These are phyloP conservation scores for Pinus taeda DNA, from an alignment of 75 land plant species.

Conservation along the genomic window DNA sequence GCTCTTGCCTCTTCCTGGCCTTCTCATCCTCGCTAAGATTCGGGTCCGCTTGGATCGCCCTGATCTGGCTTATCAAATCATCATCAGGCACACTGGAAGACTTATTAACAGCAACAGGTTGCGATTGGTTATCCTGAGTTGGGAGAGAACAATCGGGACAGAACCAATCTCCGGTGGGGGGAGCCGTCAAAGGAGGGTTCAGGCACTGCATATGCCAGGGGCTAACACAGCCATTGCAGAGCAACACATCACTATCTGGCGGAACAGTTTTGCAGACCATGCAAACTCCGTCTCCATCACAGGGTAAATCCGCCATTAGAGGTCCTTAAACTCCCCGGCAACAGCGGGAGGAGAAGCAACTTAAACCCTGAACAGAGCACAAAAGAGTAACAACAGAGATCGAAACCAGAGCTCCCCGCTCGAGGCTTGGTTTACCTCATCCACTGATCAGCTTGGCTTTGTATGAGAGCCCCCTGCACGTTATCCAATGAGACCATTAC, in stretches of 20 bases:
- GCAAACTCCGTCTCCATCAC: slow-evolving; percentile 80
- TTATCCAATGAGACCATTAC: not conserved
- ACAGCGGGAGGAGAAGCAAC: not conserved
- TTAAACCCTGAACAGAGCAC: not conserved
- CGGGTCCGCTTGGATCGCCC: slow-evolving; percentile 72
- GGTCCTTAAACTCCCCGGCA: not conserved
- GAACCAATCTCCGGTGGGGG: slow-evolving; percentile 43
- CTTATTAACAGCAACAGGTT: not conserved
- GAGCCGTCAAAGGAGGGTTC: slow-evolving; percentile 38
- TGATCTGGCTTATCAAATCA: slow-evolving; percentile 43
- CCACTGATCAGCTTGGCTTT: not conserved
- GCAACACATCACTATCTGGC: slow-evolving; percentile 44
- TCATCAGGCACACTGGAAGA: not conserved
- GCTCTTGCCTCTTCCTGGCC: slow-evolving; percentile 68
- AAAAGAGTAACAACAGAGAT: not conserved
- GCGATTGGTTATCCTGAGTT: not conserved
- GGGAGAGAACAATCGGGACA: slow-evolving; percentile 74
- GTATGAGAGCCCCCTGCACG: not conserved
- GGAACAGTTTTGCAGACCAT: slow-evolving; percentile 68
- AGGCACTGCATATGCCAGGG: slow-evolving; percentile 87
- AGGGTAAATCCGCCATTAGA: slow-evolving; percentile 60
- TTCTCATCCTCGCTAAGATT: slow-evolving; percentile 62
- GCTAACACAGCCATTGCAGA: slow-evolving; percentile 67
- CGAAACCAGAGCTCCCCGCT: not conserved
- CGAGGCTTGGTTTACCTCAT: not conserved